These are phyloP conservation scores for Sporopachydermia quercuum DNA, from an alignment of 805 yeast genomes.

Conservation along the genomic window DNA sequence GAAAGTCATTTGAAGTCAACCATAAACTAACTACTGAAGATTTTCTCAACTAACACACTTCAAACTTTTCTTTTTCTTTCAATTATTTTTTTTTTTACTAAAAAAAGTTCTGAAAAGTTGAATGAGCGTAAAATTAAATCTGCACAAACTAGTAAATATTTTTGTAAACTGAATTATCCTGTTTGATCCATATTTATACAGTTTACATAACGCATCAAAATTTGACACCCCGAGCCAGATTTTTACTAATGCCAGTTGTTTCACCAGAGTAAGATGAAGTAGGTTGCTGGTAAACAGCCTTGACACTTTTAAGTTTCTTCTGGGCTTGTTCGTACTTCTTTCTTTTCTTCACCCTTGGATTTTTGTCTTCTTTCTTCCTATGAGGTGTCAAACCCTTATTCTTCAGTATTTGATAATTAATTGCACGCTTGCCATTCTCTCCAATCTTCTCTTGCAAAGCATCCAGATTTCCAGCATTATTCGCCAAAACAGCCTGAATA, in stretches of 20 bases:
- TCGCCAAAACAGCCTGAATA: slow-evolving; percentile 56
- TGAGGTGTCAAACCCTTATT: slow-evolving; percentile 92
- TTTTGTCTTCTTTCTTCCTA: slow-evolving; percentile 86
- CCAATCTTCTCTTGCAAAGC: slow-evolving; percentile 52
- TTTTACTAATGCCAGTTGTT: slow-evolving; percentile 93
- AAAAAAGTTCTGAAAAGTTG: no score
- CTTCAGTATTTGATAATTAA: slow-evolving; percentile 87
- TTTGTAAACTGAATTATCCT: background rate
- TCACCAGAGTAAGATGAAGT: slow-evolving; percentile 85
- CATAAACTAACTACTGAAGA: no score
- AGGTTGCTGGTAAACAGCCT: slow-evolving; percentile 71
- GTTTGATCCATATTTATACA: background rate
- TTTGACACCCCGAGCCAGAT: slow-evolving; percentile 74
- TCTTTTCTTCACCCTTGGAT: slow-evolving; percentile 96
- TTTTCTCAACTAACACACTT: no score
- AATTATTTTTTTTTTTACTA: no score
- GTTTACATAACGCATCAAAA: no score
- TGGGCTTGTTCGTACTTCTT: slow-evolving; percentile 89
- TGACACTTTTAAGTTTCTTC: slow-evolving; percentile 81
- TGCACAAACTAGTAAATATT: no score
- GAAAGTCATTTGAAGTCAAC: no score
- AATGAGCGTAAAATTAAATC: no score
- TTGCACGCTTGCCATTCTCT: slow-evolving; percentile 82
- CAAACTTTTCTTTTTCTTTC: no score
- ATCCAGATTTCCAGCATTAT: slow-evolving; percentile 69